phyloP scores from a whole-genome alignment of 805 yeast genomes.

The Metschnikowia matae region DNA sequence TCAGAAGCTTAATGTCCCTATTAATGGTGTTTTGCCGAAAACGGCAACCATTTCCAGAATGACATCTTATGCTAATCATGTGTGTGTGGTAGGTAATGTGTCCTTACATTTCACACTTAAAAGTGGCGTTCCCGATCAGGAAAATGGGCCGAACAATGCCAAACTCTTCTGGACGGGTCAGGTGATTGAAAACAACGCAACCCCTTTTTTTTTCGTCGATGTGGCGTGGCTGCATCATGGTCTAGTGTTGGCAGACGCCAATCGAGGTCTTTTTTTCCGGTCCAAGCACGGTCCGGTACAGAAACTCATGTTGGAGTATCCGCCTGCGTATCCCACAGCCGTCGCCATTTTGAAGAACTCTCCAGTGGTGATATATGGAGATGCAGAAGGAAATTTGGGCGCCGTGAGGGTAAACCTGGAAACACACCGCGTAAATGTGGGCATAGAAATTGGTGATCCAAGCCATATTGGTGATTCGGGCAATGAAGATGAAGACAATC shows the following conservation, averaged over 20 bases:
- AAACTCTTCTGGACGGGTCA: slow-evolving; percentile 2
- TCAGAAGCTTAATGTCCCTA: background rate
- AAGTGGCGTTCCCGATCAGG: background rate
- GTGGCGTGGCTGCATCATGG: slow-evolving; percentile 6
- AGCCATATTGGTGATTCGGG: too few species aligned
- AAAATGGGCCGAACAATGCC: background rate
- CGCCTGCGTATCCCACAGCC: slow-evolving; percentile 15
- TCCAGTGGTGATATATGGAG: slow-evolving; percentile 19
- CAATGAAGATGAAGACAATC: too few species aligned
- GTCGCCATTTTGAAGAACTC: slow-evolving; percentile 8
- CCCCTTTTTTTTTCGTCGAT: slow-evolving; percentile 13
- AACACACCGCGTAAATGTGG: background rate
- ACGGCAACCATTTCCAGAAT: slow-evolving; percentile 6
- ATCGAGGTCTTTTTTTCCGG: slow-evolving; percentile 6
- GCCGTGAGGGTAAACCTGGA: background rate
- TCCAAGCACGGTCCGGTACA: slow-evolving; percentile 1
- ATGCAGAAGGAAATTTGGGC: slow-evolving; percentile 27
- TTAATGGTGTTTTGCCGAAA: slow-evolving; percentile 7
- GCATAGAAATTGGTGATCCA: too few species aligned
- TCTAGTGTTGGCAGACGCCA: slow-evolving; percentile 10
- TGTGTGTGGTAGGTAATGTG: slow-evolving; percentile 8
- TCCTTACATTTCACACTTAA: background rate
- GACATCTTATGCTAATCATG: slow-evolving; percentile 1
- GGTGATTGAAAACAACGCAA: background rate
- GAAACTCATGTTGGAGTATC: slow-evolving; percentile 1